phyloP scores from a whole-genome alignment of 257 asterid genomes.

The Nicotiana attenuata region DNA sequence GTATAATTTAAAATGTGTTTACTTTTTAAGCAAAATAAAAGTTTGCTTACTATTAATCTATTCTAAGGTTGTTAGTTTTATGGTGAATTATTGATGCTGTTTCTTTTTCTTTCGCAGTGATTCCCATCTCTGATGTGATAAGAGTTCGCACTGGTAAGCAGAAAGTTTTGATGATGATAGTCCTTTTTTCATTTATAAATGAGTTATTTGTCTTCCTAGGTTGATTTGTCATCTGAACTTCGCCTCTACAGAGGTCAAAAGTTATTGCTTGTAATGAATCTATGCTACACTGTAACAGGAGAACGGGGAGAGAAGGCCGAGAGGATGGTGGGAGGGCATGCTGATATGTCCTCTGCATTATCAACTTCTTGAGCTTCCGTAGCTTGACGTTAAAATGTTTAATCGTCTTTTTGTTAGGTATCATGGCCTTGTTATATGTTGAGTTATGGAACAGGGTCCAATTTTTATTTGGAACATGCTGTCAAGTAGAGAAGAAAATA shows the following conservation, averaged over 20 bases:
- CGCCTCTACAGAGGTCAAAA: not conserved
- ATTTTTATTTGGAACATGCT: not conserved
- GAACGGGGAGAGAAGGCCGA: constrained; percentile 86
- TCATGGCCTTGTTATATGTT: not conserved
- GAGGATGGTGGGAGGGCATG: constrained; percentile 84
- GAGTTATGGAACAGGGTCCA: not conserved
- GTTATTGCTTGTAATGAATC: not conserved
- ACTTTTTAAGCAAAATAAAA: no score
- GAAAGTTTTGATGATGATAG: not conserved
- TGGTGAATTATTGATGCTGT: not conserved
- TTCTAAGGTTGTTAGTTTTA: no score
- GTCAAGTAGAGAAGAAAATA: not conserved
- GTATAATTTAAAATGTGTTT: no score
- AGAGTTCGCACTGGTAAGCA: constrained; percentile 88
- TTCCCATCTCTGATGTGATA: constrained; percentile 71
- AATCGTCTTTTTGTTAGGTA: not conserved
- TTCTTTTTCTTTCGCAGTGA: constrained; percentile 56
- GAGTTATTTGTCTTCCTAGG: not conserved
- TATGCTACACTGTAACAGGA: constrained; percentile 34
- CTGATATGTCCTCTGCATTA: constrained; percentile 49
- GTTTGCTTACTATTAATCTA: no score
- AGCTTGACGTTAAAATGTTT: not conserved
- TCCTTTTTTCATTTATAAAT: not conserved
- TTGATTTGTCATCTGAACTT: not conserved
- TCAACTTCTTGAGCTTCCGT: constrained; percentile 3